phyloP scores from a whole-genome alignment of 306 rosid genomes.

The Castanea crenata region DNA sequence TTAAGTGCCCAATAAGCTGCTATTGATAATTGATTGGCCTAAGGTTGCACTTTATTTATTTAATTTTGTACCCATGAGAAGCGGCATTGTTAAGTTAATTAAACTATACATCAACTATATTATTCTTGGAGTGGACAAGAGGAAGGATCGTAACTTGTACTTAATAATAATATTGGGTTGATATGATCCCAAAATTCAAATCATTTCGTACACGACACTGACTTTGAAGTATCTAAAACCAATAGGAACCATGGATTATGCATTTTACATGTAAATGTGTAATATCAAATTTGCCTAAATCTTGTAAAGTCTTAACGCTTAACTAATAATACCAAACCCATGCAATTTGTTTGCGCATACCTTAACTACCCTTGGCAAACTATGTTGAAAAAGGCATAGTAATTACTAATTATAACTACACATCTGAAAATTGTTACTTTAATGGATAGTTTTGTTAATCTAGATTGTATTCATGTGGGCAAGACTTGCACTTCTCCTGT shows the following conservation, averaged over 20 bases:
- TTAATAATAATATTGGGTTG: neutral
- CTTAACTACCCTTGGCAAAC: neutral
- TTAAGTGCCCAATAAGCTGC: neutral
- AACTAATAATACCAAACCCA: neutral
- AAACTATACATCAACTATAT: neutral
- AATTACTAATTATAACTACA: no score
- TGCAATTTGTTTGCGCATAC: neutral
- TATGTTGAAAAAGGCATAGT: neutral
- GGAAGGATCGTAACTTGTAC: constrained; percentile 14
- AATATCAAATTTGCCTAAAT: neutral
- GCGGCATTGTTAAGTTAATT: neutral
- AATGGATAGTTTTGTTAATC: no score
- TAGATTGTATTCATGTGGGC: no score
- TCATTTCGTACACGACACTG: constrained; percentile 51
- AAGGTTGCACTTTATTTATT: no score
- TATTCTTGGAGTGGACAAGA: constrained; percentile 25
- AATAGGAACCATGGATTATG: neutral
- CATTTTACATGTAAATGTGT: no score
- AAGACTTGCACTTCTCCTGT: no score
- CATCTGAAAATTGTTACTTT: no score
- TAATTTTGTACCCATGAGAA: no score
- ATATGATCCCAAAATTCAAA: constrained; percentile 20
- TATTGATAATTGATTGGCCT: no score
- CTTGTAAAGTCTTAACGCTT: neutral
- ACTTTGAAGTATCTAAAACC: constrained; percentile 19